Percentiles rank a stretch among this genome's conserved stretches.
Evolutionary conservation across 163 green algal genomes (phyloP).

Genomic region (Volvox carteri): DNA sequence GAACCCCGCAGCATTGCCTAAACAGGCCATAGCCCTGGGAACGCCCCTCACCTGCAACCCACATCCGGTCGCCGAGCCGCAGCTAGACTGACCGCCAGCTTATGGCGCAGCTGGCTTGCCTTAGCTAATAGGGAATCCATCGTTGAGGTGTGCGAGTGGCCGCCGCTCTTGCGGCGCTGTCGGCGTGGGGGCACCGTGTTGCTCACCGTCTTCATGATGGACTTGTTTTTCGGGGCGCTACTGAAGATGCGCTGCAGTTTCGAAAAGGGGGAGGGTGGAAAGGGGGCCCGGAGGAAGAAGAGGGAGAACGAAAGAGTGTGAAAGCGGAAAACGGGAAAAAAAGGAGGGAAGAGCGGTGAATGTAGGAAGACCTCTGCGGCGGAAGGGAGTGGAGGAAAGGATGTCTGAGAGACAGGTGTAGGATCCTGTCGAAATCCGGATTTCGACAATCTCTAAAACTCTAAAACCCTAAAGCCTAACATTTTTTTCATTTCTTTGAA

Average conservation of each 20-base stretch:
- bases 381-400: no score
- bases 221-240: slow-evolving; percentile 25
- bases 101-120: neutral
- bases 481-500: no score
- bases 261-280: no score
- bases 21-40: no score
- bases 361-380: no score
- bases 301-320: neutral
- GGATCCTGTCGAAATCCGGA: no score
- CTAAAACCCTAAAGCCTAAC: no score
- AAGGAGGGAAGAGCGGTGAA: no score
- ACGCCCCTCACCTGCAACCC: slow-evolving; percentile 14
- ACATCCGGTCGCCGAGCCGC: neutral
- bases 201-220: neutral
- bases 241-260: slow-evolving; percentile 6
- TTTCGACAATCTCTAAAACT: no score
- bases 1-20: no score
- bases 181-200: neutral
- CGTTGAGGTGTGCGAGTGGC: neutral
- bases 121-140: neutral
- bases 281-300: neutral
- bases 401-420: no score
- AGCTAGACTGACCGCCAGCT: neutral
- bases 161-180: neutral
- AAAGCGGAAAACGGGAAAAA: no score